Percentiles rank a stretch among this genome's conserved stretches.
Evolutionary conservation across 495 filamentous ascomycete genomes (phyloP).

Genomic region (Diplogelasinospora grovesii): DNA sequence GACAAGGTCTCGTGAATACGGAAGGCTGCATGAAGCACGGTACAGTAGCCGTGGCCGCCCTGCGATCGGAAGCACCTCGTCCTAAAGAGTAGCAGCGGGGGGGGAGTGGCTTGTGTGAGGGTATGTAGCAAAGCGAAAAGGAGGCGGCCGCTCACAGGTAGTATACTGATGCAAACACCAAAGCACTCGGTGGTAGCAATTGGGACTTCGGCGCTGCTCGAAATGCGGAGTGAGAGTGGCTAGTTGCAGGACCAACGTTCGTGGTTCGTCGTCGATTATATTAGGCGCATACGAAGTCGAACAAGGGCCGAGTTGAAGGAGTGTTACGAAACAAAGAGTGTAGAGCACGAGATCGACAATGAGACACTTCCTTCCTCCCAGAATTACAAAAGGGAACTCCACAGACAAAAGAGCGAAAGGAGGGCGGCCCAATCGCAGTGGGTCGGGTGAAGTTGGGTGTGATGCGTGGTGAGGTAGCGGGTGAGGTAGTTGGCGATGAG

Average conservation of each 20-base stretch:
- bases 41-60: slow-evolving; percentile 25
- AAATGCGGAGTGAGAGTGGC: slow-evolving; percentile 2
- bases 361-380: too few relatives aligned
- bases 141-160: slow-evolving; percentile 4
- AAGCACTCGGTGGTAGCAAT: slow-evolving; percentile 6
- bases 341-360: too few relatives aligned
- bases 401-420: slow-evolving; percentile 1
- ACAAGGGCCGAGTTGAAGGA: slow-evolving; percentile 5
- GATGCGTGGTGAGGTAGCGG: neutral
- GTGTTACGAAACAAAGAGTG: slow-evolving; percentile 1
- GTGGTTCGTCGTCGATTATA: too few relatives aligned
- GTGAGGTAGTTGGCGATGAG: neutral
- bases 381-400: too few relatives aligned
- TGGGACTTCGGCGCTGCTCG: slow-evolving; percentile 4
- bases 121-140: slow-evolving; percentile 7
- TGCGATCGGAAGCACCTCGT: slow-evolving; percentile 18
- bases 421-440: too few relatives aligned
- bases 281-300: slow-evolving; percentile 5
- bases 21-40: slow-evolving; percentile 30
- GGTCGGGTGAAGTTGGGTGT: neutral
- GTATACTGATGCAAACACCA: slow-evolving; percentile 7
- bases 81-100: slow-evolving; percentile 4
- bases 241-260: slow-evolving; percentile 11
- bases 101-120: slow-evolving; percentile 13
- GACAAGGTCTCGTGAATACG: slow-evolving; percentile 38